Evolutionary conservation across 495 filamentous ascomycete species (phyloP).

Genomic region (Aspergillus bertholletiae): DNA sequence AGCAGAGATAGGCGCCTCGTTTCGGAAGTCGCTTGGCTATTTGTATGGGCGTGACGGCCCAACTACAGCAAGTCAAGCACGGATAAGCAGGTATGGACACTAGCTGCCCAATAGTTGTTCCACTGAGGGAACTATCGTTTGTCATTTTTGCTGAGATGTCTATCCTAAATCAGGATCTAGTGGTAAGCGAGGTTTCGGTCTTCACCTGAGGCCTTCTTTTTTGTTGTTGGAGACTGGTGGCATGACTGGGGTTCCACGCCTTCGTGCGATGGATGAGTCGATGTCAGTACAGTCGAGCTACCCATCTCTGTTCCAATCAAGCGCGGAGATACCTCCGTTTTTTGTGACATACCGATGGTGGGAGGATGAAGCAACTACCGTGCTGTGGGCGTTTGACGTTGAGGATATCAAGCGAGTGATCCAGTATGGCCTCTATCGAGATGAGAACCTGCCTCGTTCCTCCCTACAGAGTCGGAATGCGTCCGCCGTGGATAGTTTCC

Average conservation of each 20-base stretch:
- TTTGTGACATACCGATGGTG: slow-evolving; percentile 35
- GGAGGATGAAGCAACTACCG: slow-evolving; percentile 40
- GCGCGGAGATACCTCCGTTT: slow-evolving; percentile 31
- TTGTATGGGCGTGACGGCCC: slow-evolving; percentile 3
- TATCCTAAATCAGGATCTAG: not conserved
- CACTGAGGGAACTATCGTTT: not conserved
- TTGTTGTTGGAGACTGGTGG: not conserved
- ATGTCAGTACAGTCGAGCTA: slow-evolving; percentile 22
- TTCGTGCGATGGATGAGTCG: not conserved
- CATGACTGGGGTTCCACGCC: slow-evolving; percentile 11
- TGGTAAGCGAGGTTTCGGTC: not conserved
- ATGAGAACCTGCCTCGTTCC: slow-evolving; percentile 32
- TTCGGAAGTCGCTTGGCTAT: slow-evolving; percentile 5
- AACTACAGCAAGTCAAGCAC: not conserved
- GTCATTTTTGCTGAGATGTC: not conserved
- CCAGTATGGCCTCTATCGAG: slow-evolving; percentile 34
- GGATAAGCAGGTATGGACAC: not conserved
- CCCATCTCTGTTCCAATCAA: slow-evolving; percentile 29
- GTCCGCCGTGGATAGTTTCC: slow-evolving; percentile 31
- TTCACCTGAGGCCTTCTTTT: not conserved
- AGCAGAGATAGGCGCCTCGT: slow-evolving; percentile 9
- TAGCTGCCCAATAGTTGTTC: not conserved
- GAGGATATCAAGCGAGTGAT: slow-evolving; percentile 36
- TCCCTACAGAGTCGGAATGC: slow-evolving; percentile 30
- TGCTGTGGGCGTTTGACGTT: slow-evolving; percentile 42